phyloP scores from a whole-genome alignment of 768 basidiomycete genomes.

The Exsudoporus frostii region DNA sequence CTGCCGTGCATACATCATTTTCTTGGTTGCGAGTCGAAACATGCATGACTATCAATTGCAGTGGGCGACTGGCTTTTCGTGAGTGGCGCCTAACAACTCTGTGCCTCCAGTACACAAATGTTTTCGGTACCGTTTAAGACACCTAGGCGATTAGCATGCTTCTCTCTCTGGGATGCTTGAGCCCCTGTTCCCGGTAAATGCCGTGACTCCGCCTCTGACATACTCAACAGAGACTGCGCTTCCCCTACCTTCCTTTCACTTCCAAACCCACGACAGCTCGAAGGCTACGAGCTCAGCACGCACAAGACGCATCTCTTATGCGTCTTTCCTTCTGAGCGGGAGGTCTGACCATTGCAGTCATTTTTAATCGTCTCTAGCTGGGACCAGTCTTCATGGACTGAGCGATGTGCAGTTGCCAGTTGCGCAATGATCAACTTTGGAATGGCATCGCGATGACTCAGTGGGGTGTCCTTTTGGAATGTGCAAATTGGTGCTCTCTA shows the following conservation, averaged over 20 bases:
- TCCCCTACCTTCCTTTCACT: not conserved
- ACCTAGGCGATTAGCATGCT: too few relatives aligned
- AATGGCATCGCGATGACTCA: constrained; percentile 27
- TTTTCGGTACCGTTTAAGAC: too few relatives aligned
- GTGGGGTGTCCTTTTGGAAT: constrained; percentile 9
- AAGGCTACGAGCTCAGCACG: constrained; percentile 29
- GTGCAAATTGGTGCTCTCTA: constrained; percentile 12
- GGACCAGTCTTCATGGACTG: constrained; percentile 24
- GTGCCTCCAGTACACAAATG: too few relatives aligned
- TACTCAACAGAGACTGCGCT: not conserved
- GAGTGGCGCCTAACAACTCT: too few relatives aligned
- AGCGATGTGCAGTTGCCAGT: constrained; percentile 24
- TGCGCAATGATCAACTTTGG: constrained; percentile 21
- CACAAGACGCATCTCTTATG: constrained; percentile 14
- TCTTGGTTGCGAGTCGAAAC: too few relatives aligned
- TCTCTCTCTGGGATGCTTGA: not conserved
- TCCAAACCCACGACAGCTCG: constrained; percentile 19
- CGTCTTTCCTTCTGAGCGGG: constrained; percentile 29
- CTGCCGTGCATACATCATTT: too few relatives aligned
- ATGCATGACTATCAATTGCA: too few relatives aligned
- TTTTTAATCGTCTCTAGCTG: constrained; percentile 27
- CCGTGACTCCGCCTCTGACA: not conserved
- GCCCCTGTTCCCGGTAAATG: not conserved
- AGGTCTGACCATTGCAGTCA: constrained; percentile 30
- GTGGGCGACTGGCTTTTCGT: too few relatives aligned